A percentile compares a stretch with the other conserved stretches of the same genome.
phyloP scores from a whole-genome alignment of 2,329 filamentous ascomycete species.

The Periglandula ipomoeae region DNA sequence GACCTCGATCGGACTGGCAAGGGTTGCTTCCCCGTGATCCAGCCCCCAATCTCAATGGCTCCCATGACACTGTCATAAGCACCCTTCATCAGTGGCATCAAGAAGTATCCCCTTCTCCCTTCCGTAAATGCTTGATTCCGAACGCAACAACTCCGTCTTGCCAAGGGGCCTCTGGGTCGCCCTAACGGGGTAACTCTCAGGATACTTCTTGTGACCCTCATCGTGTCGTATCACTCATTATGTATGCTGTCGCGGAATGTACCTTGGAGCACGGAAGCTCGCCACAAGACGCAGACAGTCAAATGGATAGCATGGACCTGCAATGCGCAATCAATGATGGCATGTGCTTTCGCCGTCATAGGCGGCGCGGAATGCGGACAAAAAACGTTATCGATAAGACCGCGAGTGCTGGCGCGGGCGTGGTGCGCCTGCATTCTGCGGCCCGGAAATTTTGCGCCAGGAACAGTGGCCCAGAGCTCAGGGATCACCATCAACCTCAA shows the following conservation, averaged over 20 bases:
- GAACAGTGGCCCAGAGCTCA: background rate
- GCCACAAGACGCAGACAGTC: background rate
- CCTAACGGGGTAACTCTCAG: constrained; percentile 12
- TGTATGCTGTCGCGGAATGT: background rate
- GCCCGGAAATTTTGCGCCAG: constrained; percentile 17
- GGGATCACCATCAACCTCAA: background rate
- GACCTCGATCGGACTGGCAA: constrained; percentile 1
- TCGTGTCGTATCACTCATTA: constrained; percentile 11
- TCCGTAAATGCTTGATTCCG: background rate
- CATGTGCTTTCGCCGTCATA: background rate
- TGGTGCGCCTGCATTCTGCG: background rate
- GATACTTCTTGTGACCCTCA: constrained; percentile 12
- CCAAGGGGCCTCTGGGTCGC: background rate
- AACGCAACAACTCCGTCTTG: background rate
- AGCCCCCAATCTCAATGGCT: constrained; percentile 10
- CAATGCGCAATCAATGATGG: background rate
- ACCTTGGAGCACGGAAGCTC: too few species aligned
- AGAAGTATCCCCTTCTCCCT: constrained; percentile 8
- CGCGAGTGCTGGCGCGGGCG: too few species aligned
- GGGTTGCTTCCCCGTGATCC: constrained; percentile 6
- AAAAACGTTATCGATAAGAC: background rate
- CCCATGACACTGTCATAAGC: constrained; percentile 10
- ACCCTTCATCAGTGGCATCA: constrained; percentile 9
- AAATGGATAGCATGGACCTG: background rate
- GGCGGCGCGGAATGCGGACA: background rate